These are phyloP conservation scores for Phaeosphaeriaceae sp. DNA, from an alignment of 2,329 filamentous ascomycete genomes.

Conservation along the genomic window DNA sequence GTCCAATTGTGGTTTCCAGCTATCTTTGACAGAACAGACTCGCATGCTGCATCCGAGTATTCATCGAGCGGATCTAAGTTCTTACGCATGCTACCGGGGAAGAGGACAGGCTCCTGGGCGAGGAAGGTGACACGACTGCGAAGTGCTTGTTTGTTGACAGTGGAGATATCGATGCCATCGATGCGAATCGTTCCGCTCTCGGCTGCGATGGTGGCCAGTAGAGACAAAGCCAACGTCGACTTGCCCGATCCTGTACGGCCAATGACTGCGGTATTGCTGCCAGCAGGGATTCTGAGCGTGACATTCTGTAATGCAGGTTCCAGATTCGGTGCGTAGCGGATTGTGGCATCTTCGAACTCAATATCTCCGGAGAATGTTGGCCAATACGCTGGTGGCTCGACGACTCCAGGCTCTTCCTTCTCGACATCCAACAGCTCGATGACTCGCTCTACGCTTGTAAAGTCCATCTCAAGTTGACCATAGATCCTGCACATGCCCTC, in stretches of 20 bases:
- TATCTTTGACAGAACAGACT: conserved; percentile 61
- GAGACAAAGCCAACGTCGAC: conserved; percentile 72
- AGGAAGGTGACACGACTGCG: conserved; percentile 70
- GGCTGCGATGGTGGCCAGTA: conserved; percentile 63
- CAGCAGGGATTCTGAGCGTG: conserved; percentile 76
- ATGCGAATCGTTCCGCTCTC: conserved; percentile 64
- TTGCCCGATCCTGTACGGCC: conserved; percentile 82
- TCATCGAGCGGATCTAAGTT: conserved; percentile 69
- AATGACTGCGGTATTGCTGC: conserved; percentile 79
- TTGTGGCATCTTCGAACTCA: conserved; percentile 76
- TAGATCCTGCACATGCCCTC: conserved; percentile 80
- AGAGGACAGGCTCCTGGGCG: conserved; percentile 71
- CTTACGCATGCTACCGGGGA: conserved; percentile 66
- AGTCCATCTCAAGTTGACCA: conserved; percentile 87
- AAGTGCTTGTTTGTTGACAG: conserved; percentile 65
- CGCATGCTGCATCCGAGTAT: conserved; percentile 63
- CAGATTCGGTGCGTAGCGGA: conserved; percentile 79
- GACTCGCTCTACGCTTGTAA: conserved; percentile 87
- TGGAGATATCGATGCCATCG: conserved; percentile 66
- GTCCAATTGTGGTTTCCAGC: conserved; percentile 64
- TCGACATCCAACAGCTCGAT: conserved; percentile 82
- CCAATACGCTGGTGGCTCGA: conserved; percentile 78
- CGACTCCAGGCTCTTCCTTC: conserved; percentile 71
- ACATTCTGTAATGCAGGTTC: conserved; percentile 75
- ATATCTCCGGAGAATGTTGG: conserved; percentile 75